Conservation (phyloP, 2,329 filamentous ascomycete genomes). For the Microsporum ferrugineum region DNA sequence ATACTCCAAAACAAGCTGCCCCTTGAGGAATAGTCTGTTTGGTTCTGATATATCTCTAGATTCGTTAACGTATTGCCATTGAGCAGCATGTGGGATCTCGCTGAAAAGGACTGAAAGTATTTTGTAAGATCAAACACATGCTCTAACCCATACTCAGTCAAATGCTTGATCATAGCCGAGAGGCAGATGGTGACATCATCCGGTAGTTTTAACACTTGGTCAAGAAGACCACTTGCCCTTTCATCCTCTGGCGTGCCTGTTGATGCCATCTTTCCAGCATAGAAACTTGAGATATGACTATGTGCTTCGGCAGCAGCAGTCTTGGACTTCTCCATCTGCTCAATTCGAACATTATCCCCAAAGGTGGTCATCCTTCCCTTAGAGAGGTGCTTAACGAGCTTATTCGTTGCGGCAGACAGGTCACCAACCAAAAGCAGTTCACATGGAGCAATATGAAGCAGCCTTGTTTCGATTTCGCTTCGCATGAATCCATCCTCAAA, state of each 20-base stretch:
- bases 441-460: constrained; percentile 89
- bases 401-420: constrained; percentile 81
- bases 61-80: constrained; percentile 92
- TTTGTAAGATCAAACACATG: constrained; percentile 94
- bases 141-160: constrained; percentile 83
- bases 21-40: constrained; percentile 72
- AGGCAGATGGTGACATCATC: constrained; percentile 83
- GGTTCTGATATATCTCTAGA: constrained; percentile 89
- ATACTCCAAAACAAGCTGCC: constrained; percentile 94
- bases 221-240: constrained; percentile 55
- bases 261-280: constrained; percentile 69
- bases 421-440: constrained; percentile 90
- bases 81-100: constrained; percentile 86
- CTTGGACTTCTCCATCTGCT: constrained; percentile 62
- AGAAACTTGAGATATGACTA: constrained; percentile 85
- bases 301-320: constrained; percentile 75
- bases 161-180: constrained; percentile 89
- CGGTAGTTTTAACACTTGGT: constrained; percentile 74
- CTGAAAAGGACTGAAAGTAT: constrained; percentile 93
- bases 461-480: constrained; percentile 85
- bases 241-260: constrained; percentile 43
- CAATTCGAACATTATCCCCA: constrained; percentile 77
- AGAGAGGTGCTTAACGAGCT: constrained; percentile 79
- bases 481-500: constrained; percentile 98
- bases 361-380: constrained; percentile 85